phyloP scores from a whole-genome alignment of 2,329 filamentous ascomycete genomes.

The Colletotrichum australisinense region DNA sequence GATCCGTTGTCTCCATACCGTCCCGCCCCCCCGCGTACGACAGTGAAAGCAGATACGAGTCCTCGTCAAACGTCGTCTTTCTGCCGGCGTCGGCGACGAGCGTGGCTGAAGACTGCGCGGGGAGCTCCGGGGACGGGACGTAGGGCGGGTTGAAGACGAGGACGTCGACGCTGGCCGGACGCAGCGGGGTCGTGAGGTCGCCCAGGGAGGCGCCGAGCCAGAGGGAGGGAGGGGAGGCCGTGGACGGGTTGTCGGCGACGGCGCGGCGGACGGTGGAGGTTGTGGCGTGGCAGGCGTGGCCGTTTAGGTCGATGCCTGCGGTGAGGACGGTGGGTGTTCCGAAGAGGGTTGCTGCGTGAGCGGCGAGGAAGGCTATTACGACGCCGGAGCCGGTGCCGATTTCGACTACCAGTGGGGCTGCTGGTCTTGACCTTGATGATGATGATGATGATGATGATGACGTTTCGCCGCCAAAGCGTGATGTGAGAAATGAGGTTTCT shows the following conservation, averaged over 20 bases:
- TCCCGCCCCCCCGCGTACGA: constrained; percentile 90
- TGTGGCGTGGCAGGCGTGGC: constrained; percentile 83
- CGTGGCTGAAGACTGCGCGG: constrained; percentile 49
- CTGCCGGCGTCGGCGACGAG: constrained; percentile 39
- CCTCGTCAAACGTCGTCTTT: constrained; percentile 73
- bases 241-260: constrained; percentile 45
- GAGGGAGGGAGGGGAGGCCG: constrained; percentile 56
- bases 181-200: constrained; percentile 75
- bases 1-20: constrained; percentile 93
- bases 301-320: constrained; percentile 86
- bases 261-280: constrained; percentile 72
- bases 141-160: constrained; percentile 98
- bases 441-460: constrained; percentile 35
- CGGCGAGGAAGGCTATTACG: constrained; percentile 88
- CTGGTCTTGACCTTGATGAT: background rate
- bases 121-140: constrained; percentile 85
- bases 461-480: constrained; percentile 65
- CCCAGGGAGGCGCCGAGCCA: constrained; percentile 77
- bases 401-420: constrained; percentile 78
- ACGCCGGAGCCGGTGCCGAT: constrained; percentile 93
- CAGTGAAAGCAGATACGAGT: constrained; percentile 84
- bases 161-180: constrained; percentile 75
- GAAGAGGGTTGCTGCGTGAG: constrained; percentile 79
- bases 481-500: constrained; percentile 76
- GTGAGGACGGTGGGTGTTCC: constrained; percentile 77